phyloP scores from a whole-genome alignment of 148 eudicot species.

The Salicornia ramosissima region DNA sequence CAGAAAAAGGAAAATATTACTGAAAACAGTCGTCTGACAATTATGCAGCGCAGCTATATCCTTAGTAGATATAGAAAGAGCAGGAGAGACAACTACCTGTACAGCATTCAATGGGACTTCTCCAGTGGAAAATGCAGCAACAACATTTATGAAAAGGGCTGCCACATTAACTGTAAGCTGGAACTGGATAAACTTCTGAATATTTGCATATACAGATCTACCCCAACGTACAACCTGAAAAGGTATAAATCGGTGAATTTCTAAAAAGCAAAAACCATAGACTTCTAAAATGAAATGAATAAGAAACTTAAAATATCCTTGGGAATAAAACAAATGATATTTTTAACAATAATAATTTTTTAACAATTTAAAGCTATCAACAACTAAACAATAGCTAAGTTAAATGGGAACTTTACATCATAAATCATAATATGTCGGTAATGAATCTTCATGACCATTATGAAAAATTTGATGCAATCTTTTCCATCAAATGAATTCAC shows the following conservation, averaged over 20 bases:
- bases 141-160: slow-evolving; percentile 87
- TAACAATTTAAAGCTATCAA: too few species aligned
- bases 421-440: neutral
- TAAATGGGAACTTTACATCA: too few species aligned
- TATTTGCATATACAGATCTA: slow-evolving; percentile 90
- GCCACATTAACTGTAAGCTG: slow-evolving; percentile 97
- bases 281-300: neutral
- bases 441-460: neutral
- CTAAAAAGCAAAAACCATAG: neutral
- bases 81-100: slow-evolving; percentile 44
- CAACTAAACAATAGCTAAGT: too few species aligned
- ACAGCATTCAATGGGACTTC: slow-evolving; percentile 90
- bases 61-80: slow-evolving; percentile 2
- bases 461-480: neutral
- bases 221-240: slow-evolving; percentile 97
- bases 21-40: neutral
- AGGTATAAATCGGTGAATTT: neutral
- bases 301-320: neutral
- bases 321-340: too few species aligned
- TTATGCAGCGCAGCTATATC: neutral
- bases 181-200: slow-evolving; percentile 92
- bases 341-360: too few species aligned
- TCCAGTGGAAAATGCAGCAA: slow-evolving; percentile 78
- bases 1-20: slow-evolving; percentile 6
- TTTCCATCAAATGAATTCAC: slow-evolving; percentile 14